These are phyloP conservation scores for Litsea cubeba DNA, from an alignment of 164 flowering plant species.

Conservation along the genomic window DNA sequence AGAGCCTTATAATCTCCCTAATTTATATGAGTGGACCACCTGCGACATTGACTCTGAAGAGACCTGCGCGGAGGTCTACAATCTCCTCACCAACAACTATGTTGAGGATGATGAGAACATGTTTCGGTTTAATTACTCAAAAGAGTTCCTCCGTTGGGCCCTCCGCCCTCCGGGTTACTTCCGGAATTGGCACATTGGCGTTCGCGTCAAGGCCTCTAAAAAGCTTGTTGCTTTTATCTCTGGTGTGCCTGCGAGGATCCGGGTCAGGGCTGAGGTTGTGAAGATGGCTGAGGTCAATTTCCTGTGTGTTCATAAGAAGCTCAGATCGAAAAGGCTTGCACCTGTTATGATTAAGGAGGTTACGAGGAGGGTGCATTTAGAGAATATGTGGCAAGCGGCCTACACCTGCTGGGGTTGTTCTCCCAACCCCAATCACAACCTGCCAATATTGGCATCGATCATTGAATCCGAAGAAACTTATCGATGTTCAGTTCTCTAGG, in stretches of 20 bases:
- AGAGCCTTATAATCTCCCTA: constrained; percentile 46
- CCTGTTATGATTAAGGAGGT: constrained; percentile 59
- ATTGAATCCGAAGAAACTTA: constrained; percentile 52
- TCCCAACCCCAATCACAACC: constrained; percentile 46
- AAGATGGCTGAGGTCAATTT: constrained; percentile 51
- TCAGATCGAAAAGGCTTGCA: constrained; percentile 47
- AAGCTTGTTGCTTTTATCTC: constrained; percentile 52
- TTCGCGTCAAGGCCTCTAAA: constrained; percentile 37
- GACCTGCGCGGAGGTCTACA: constrained; percentile 43
- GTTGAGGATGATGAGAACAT: constrained; percentile 60
- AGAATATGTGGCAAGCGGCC: constrained; percentile 57
- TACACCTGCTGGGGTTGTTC: constrained; percentile 58
- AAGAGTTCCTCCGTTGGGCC: constrained; percentile 50
- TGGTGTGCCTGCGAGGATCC: constrained; percentile 48
- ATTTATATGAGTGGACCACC: constrained; percentile 40
- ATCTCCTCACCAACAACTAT: constrained; percentile 36
- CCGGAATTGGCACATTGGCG: constrained; percentile 55
- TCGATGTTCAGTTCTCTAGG: constrained; percentile 56
- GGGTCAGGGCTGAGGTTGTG: constrained; percentile 32
- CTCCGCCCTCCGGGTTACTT: constrained; percentile 47
- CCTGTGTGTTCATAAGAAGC: constrained; percentile 53
- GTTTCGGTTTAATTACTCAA: constrained; percentile 54
- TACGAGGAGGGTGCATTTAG: constrained; percentile 51
- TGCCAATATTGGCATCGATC: constrained; percentile 59
- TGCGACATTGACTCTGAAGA: constrained; percentile 44